phyloP scores from a whole-genome alignment of 768 basidiomycete genomes.

The Albatrellus ellisii region DNA sequence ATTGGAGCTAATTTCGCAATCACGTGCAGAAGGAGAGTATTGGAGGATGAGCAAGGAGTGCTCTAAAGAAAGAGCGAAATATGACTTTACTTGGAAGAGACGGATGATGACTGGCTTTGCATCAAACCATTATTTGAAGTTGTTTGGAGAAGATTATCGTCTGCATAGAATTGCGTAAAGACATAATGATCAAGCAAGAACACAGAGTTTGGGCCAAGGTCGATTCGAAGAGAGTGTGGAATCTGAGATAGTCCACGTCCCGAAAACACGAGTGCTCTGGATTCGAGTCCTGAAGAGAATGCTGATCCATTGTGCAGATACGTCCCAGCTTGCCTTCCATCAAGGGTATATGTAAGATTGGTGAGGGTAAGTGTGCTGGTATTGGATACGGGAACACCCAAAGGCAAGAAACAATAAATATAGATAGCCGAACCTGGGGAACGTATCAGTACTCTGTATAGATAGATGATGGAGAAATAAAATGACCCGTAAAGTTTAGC shows the following conservation, averaged over 20 bases:
- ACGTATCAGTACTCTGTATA: not conserved
- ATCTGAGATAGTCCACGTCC: conserved; percentile 22
- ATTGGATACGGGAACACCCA: conserved; percentile 12
- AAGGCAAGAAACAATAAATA: conserved; percentile 29
- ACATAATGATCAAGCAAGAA: conserved; percentile 38
- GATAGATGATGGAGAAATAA: not conserved
- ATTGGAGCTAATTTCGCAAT: no score
- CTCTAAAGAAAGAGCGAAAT: conserved; percentile 1
- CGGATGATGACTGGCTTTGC: not conserved
- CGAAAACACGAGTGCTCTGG: conserved; percentile 27
- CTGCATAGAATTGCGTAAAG: conserved; percentile 20
- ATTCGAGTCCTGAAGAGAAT: conserved; percentile 18
- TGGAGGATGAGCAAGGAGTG: no score
- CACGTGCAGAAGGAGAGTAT: not conserved
- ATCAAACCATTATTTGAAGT: not conserved
- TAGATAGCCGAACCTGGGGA: conserved; percentile 34
- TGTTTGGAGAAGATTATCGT: not conserved
- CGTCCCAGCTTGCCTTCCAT: conserved; percentile 19
- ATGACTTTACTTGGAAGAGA: not conserved
- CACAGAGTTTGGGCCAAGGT: conserved; percentile 29
- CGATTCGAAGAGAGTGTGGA: conserved; percentile 30
- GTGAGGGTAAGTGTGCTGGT: conserved; percentile 24
- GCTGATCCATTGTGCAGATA: conserved; percentile 21
- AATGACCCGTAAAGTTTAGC: conserved; percentile 32
- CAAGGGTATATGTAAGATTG: conserved; percentile 33